Evolutionary conservation across 805 yeast species (phyloP).

Genomic region (Candida glaebosa): DNA sequence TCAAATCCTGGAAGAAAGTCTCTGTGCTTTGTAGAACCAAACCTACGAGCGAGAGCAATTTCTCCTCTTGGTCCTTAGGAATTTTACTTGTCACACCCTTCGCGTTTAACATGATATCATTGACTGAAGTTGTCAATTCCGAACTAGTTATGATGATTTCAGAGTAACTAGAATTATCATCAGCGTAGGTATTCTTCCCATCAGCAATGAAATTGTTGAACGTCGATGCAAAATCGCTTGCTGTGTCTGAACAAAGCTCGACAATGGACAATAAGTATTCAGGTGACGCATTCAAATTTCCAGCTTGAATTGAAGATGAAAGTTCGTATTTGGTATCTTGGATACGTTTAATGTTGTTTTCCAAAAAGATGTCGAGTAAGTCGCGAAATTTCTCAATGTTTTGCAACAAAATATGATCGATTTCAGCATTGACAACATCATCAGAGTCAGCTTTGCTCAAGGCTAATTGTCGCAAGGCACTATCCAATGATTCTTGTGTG

Average conservation of each 20-base stretch:
- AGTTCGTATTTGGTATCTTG: constrained; percentile 70
- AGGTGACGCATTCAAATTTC: constrained; percentile 73
- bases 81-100: constrained; percentile 66
- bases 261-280: constrained; percentile 62
- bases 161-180: constrained; percentile 53
- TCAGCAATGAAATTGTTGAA: constrained; percentile 76
- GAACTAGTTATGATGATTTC: constrained; percentile 61
- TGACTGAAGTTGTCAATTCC: constrained; percentile 56
- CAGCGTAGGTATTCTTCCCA: constrained; percentile 49
- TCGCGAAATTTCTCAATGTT: constrained; percentile 47
- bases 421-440: constrained; percentile 54
- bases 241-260: constrained; percentile 66
- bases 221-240: constrained; percentile 76
- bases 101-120: constrained; percentile 61
- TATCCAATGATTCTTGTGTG: constrained; percentile 74
- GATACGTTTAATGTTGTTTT: constrained; percentile 64
- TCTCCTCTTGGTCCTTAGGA: constrained; percentile 52
- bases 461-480: constrained; percentile 59
- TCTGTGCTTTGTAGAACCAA: constrained; percentile 60
- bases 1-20: constrained; percentile 56
- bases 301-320: constrained; percentile 78
- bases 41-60: constrained; percentile 45
- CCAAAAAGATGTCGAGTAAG: constrained; percentile 67
- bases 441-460: constrained; percentile 47
- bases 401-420: constrained; percentile 48